Base-by-base conservation (phyloP, 2,329 filamentous ascomycete species). In the Calonectria pseudoturangicola region DNA sequence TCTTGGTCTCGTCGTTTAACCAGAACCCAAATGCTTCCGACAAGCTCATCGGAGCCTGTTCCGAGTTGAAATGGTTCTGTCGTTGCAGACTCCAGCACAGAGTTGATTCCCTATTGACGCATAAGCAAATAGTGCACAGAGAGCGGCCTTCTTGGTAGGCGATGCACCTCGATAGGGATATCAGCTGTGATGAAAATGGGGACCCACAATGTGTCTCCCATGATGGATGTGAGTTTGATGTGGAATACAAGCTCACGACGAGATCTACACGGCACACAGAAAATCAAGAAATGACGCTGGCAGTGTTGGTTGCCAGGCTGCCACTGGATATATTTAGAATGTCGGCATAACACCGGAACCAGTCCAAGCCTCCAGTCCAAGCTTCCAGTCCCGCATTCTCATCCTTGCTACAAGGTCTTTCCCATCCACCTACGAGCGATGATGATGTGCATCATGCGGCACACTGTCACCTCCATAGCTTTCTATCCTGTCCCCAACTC, bases 131-230 rank as follows among this genome's bases (percentile, higher is more conserved):
- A 39, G 10, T 4, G 12, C 3, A 45, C 18, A 27, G 28, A n/a
- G 18, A 25, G n/a, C 4, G 8, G 21, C 21, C 47, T 62, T 15
- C 18, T 25, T 36, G 50, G 30, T 21, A 13, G 30, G 51, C 2
- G 13, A 36, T 9, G 41, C 39, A 60, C 65, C 51, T 68, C 51
- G n/a, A 68, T 33, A 4, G 65, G 30, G 7, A 68, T 9, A 16
- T 68, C 41, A 28, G 65, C 65, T 50, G 51, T 68, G 16, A 68
- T 51, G 8, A 68, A 68, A 62, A 68, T 68, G n/a, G 66, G n/a
- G 39, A 27, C 39, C 51, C 28, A 62, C 2, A 18, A 39, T 62
- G 66, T 28, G 51, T 68, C 41, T 10, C 51, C 28, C 51, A 48
- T 68, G 36, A 50, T 65, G 12, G 15, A 51, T 30, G 5, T 45